phyloP scores from a whole-genome alignment of 1,139 yeast genomes.

The Diutina siamensis region DNA sequence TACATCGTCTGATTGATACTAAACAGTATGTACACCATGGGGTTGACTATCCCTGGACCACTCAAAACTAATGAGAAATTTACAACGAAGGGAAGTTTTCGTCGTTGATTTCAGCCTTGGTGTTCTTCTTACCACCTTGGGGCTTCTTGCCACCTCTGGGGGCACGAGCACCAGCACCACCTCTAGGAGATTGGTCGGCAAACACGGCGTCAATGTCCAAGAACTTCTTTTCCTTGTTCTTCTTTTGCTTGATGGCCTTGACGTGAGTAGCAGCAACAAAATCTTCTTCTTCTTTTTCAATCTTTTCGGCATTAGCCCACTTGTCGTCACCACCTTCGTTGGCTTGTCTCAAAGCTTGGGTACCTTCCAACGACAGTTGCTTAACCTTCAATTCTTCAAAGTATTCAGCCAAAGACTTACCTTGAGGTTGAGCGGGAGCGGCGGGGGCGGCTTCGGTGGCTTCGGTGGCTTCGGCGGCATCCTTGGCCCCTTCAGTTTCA shows the following conservation, averaged over 20 bases:
- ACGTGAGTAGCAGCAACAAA: slow-evolving; percentile 43
- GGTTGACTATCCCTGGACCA: not conserved
- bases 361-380: slow-evolving; percentile 33
- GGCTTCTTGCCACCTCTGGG: slow-evolving; percentile 14
- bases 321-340: slow-evolving; percentile 49
- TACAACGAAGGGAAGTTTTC: slow-evolving; percentile 54
- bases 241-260: slow-evolving; percentile 53
- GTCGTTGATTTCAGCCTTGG: slow-evolving; percentile 38
- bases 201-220: slow-evolving; percentile 58
- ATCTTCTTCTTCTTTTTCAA: slow-evolving; percentile 11
- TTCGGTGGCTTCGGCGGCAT: slow-evolving; percentile 40
- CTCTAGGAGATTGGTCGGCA: slow-evolving; percentile 30
- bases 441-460: slow-evolving; percentile 27
- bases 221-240: slow-evolving; percentile 58
- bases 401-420: slow-evolving; percentile 64
- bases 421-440: slow-evolving; percentile 29
- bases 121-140: slow-evolving; percentile 9
- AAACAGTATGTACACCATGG: not conserved
- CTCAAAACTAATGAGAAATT: slow-evolving; percentile 7
- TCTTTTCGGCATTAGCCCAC: slow-evolving; percentile 22
- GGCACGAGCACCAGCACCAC: slow-evolving; percentile 16
- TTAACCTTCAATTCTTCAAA: slow-evolving; percentile 48
- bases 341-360: slow-evolving; percentile 38
- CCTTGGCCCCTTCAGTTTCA: slow-evolving; percentile 52
- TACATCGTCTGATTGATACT: slow-evolving; percentile 1